Conservation (phyloP, 257 asterid genomes). For the Paulownia fortunei region DNA sequence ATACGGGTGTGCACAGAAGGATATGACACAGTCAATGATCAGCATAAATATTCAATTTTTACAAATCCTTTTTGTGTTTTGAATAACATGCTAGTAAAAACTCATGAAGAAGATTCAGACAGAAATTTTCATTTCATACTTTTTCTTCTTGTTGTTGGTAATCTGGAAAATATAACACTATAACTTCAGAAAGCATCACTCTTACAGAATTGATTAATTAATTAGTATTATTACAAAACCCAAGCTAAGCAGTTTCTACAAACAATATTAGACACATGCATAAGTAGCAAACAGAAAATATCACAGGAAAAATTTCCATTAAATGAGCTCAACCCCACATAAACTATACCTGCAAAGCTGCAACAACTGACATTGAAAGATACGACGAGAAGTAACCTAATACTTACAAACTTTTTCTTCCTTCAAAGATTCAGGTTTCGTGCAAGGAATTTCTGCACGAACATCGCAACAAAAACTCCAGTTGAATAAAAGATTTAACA, state of each 20-base stretch:
- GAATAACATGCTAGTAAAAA: neutral
- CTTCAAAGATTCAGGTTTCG: slow-evolving; percentile 46
- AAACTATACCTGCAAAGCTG: neutral
- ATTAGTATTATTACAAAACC: neutral
- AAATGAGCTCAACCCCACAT: neutral
- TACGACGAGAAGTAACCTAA: neutral
- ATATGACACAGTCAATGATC: neutral
- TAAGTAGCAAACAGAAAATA: neutral
- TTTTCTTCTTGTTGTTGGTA: neutral
- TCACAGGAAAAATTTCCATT: neutral
- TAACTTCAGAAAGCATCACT: neutral
- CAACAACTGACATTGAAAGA: neutral
- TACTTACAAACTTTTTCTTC: slow-evolving; percentile 44
- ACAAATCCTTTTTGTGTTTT: neutral
- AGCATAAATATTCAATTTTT: neutral
- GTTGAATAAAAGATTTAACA: neutral
- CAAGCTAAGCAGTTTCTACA: neutral
- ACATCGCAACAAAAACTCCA: slow-evolving; percentile 19
- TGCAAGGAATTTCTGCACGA: slow-evolving; percentile 73
- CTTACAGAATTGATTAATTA: neutral
- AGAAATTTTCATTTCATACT: neutral
- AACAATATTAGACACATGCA: neutral
- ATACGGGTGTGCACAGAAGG: neutral
- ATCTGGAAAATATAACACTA: neutral
- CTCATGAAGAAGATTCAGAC: neutral